Evolutionary conservation across 2,329 filamentous ascomycete species (phyloP).

Genomic region (Ophiosphaerella narmari): DNA sequence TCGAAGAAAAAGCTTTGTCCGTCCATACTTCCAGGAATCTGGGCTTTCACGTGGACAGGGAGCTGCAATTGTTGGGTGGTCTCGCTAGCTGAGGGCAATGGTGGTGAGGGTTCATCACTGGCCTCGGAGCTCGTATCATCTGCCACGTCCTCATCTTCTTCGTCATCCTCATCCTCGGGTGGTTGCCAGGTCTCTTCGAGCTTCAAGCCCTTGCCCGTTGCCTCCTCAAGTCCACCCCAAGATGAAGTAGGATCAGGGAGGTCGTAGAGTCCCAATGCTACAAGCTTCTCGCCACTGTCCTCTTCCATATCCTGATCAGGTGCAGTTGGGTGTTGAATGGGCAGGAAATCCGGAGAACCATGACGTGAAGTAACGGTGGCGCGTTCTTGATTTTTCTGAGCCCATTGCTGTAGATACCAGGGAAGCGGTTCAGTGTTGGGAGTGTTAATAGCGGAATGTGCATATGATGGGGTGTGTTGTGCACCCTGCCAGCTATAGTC

Average conservation of each 20-base stretch:
- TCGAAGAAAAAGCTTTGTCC: conserved; percentile 50
- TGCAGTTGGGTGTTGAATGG: conserved; percentile 55
- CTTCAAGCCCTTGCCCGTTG: conserved; percentile 74
- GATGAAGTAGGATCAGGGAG: conserved; percentile 65
- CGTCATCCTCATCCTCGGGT: conserved; percentile 51
- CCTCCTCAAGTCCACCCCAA: conserved; percentile 55
- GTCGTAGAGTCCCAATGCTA: conserved; percentile 85
- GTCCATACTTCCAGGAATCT: conserved; percentile 40
- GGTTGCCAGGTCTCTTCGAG: conserved; percentile 80
- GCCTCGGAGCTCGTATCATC: conserved; percentile 51
- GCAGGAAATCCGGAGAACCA: conserved; percentile 54
- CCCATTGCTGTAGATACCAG: conserved; percentile 46
- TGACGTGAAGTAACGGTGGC: conserved; percentile 18
- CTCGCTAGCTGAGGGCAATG: conserved; percentile 26
- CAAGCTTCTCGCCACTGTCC: conserved; percentile 69
- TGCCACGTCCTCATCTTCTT: conserved; percentile 54
- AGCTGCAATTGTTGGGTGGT: conserved; percentile 25
- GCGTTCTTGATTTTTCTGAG: conserved; percentile 39
- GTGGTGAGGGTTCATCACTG: conserved; percentile 45
- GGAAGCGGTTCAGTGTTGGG: conserved; percentile 37
- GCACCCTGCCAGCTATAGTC: conserved; percentile 36
- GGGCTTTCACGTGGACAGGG: conserved; percentile 33
- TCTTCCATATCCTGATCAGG: conserved; percentile 59
- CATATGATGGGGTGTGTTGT: conserved; percentile 25
- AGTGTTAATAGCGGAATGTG: conserved; percentile 37